Conservation (phyloP, 169 alveolate species). For the Neospora caninum region DNA sequence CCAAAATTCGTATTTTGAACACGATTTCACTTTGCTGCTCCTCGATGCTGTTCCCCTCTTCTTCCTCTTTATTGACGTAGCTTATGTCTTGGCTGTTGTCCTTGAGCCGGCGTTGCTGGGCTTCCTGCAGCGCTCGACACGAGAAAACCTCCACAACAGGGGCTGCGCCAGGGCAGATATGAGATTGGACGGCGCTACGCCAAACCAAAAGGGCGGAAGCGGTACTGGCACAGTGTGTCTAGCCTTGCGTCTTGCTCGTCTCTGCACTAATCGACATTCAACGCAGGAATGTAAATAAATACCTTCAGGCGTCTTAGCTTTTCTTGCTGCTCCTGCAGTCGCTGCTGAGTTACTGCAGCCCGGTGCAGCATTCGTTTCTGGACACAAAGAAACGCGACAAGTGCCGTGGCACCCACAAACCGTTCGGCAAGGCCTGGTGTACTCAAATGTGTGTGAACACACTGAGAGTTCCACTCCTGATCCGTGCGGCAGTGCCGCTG, state of each 20-base stretch:
- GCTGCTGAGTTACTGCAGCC: constrained; percentile 83
- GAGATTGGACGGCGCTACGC: background rate
- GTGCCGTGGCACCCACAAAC: too few relatives aligned
- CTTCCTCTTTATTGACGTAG: constrained; percentile 22
- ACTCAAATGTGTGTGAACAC: background rate
- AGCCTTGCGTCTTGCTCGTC: too few relatives aligned
- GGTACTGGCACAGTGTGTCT: too few relatives aligned
- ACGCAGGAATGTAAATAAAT: too few relatives aligned
- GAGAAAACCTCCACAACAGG: background rate
- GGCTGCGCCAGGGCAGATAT: background rate
- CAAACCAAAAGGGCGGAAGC: too few relatives aligned
- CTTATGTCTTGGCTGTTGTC: background rate
- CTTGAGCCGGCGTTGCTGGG: constrained; percentile 18
- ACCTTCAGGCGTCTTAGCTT: constrained; percentile 66
- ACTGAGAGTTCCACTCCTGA: background rate
- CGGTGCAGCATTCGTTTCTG: constrained; percentile 80
- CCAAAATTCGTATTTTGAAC: constrained; percentile 59
- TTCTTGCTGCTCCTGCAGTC: constrained; percentile 82
- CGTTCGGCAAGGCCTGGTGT: background rate
- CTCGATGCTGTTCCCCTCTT: constrained; percentile 12
- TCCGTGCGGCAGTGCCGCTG: too few relatives aligned
- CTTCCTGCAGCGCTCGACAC: background rate
- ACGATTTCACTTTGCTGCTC: constrained; percentile 11
- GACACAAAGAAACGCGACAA: background rate
- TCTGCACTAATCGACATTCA: too few relatives aligned